phyloP scores from a whole-genome alignment of 805 yeast genomes.

The Hanseniaspora meyeri region DNA sequence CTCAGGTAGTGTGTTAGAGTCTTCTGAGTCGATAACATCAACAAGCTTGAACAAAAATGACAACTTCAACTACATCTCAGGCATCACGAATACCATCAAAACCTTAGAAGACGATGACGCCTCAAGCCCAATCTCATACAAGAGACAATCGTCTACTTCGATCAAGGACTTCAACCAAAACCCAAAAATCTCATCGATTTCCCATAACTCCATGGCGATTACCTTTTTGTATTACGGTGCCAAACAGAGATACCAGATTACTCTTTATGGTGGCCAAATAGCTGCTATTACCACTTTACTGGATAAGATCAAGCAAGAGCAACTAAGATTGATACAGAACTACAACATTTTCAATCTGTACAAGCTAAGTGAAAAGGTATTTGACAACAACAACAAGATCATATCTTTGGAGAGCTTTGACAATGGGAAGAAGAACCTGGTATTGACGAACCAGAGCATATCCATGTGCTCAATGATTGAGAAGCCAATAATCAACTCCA shows the following conservation, averaged over 20 bases:
- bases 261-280: conserved; percentile 32
- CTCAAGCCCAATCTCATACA: background rate
- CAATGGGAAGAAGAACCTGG: conserved; percentile 80
- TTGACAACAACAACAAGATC: conserved; percentile 61
- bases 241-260: conserved; percentile 31
- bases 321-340: conserved; percentile 52
- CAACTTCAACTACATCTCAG: conserved; percentile 8
- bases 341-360: conserved; percentile 71
- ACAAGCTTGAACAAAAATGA: conserved; percentile 6
- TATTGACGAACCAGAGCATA: conserved; percentile 86
- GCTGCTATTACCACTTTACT: conserved; percentile 66
- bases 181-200: background rate
- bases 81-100: conserved; percentile 5
- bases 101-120: background rate
- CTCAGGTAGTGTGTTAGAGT: conserved; percentile 23
- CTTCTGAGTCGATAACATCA: conserved; percentile 13
- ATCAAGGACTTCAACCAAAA: background rate
- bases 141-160: conserved; percentile 4
- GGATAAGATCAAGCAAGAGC: conserved; percentile 71
- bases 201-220: conserved; percentile 21
- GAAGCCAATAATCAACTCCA: conserved; percentile 32
- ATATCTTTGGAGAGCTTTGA: conserved; percentile 89
- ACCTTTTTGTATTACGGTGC: conserved; percentile 29
- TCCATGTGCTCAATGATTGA: conserved; percentile 59
- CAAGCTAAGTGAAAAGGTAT: conserved; percentile 61